Evolutionary conservation across 352 stramenopile species (phyloP), one percentile per base, ranked within the genome.

Genomic region (Phytophthora uliginosa): DNA sequence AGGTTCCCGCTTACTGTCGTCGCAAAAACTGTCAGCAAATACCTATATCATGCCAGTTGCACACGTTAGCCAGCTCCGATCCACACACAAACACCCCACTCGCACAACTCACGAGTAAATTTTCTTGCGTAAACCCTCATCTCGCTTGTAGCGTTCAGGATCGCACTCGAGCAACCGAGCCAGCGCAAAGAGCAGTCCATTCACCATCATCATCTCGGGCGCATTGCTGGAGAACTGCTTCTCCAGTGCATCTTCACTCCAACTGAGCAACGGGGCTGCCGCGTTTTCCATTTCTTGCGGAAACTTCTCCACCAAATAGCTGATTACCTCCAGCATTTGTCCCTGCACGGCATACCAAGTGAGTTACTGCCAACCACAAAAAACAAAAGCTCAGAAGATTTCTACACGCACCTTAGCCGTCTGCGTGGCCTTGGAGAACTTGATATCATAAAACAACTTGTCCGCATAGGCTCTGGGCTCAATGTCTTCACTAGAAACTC

Each of bases 171-270:
- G 54, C 17, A 96, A 53, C 10, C 81, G 76, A 18, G 80, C 77
- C 3, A 96, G 76, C 13, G 79, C 77, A 65, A 93, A 83, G 24
- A 96, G 62, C 4, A 93, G 71, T 12, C 89, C 89, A 62, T 85
- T 90, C 33, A 95, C 82, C n/a, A 94, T 65, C 68, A 92, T 79
- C 76, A 94, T 88, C 66, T 96, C 87, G 6, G 89, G 87, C 1
- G 74, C 69, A 48, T 81, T 85, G 7, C 80, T 85, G 6, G 77
- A 71, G 47, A 95, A 96, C 48, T 96, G 89, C 63, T 94, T 92
- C 18, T 94, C 83, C 48, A 96, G 71, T 24, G 73, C 65, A 12
- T 85, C 81, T 73, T 96, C 89, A 28, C 89, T 86, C 89, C 89
- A 96, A 31, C 67, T 71, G 9, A 95, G 45, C 34, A 93, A 53